Evolutionary conservation across 257 asterid genomes (phyloP).

Genomic region (Rehmannia glutinosa): DNA sequence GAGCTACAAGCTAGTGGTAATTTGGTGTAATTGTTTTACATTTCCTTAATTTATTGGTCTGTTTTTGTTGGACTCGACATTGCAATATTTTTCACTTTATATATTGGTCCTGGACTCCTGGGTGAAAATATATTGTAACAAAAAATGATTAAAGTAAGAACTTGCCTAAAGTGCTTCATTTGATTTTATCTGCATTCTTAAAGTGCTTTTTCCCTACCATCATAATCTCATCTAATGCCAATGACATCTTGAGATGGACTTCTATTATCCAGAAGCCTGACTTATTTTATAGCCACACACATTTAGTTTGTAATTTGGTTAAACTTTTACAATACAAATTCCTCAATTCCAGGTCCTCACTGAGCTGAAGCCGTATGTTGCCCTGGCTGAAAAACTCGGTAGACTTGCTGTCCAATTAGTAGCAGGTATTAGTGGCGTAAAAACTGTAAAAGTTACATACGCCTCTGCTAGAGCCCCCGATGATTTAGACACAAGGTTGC

Average conservation of each 20-base stretch:
- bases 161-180: no score
- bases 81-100: not conserved
- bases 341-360: slow-evolving; percentile 55
- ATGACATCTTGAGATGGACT: not conserved
- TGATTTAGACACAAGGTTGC: slow-evolving; percentile 82
- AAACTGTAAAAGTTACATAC: slow-evolving; percentile 63
- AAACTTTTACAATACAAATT: no score
- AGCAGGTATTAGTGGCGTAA: slow-evolving; percentile 85
- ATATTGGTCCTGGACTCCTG: not conserved
- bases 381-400: slow-evolving; percentile 91
- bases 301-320: not conserved
- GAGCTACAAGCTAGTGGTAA: no score
- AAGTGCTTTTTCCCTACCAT: no score
- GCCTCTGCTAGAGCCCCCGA: slow-evolving; percentile 89
- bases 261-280: not conserved
- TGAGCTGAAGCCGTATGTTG: slow-evolving; percentile 82
- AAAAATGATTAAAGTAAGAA: not conserved
- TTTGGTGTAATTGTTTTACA: not conserved
- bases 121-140: not conserved
- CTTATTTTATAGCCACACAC: not conserved
- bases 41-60: not conserved
- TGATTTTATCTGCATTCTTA: no score
- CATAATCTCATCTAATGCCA: not conserved
- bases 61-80: not conserved
- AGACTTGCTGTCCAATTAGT: slow-evolving; percentile 92